A percentile compares a stretch with the other conserved stretches of the same genome.
phyloP scores from a whole-genome alignment of 352 stramenopile genomes.

The Phytopythium mirpurense region DNA sequence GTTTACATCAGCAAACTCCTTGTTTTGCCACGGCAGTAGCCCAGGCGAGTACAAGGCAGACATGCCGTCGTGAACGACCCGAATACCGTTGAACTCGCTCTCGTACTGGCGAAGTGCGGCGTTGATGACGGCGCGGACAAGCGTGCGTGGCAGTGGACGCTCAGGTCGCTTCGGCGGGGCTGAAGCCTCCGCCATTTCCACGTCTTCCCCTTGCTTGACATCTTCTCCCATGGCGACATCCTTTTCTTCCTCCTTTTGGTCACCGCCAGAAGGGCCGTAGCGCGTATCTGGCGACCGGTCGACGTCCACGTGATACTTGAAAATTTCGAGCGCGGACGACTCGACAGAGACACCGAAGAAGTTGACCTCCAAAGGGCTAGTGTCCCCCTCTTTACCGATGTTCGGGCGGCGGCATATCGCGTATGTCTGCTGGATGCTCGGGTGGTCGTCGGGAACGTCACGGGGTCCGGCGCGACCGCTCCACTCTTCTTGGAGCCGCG shows the following conservation, averaged over 20 bases:
- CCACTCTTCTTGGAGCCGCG: slow-evolving; percentile 46
- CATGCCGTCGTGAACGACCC: slow-evolving; percentile 65
- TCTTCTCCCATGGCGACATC: slow-evolving; percentile 29
- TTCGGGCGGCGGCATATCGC: slow-evolving; percentile 44
- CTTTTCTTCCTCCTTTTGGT: slow-evolving; percentile 28
- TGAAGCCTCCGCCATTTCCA: slow-evolving; percentile 37
- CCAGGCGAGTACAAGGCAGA: slow-evolving; percentile 44
- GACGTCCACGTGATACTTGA: slow-evolving; percentile 73
- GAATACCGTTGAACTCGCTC: slow-evolving; percentile 42
- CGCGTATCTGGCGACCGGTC: slow-evolving; percentile 43
- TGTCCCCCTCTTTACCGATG: slow-evolving; percentile 24
- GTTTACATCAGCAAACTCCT: slow-evolving; percentile 49
- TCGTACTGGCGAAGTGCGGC: slow-evolving; percentile 45
- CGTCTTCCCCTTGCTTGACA: slow-evolving; percentile 25
- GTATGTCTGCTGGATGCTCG: slow-evolving; percentile 30
- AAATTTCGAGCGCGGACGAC: slow-evolving; percentile 35
- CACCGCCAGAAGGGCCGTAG: slow-evolving; percentile 38
- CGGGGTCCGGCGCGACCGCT: slow-evolving; percentile 23
- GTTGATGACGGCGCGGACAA: slow-evolving; percentile 63
- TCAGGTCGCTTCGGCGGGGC: slow-evolving; percentile 20
- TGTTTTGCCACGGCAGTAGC: slow-evolving; percentile 46
- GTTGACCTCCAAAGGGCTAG: slow-evolving; percentile 46
- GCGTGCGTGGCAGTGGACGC: slow-evolving; percentile 30
- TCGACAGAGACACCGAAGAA: slow-evolving; percentile 64
- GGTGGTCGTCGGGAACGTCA: slow-evolving; percentile 36